Base-by-base conservation (phyloP, 495 filamentous ascomycete genomes). In the Lepraria neglecta region DNA sequence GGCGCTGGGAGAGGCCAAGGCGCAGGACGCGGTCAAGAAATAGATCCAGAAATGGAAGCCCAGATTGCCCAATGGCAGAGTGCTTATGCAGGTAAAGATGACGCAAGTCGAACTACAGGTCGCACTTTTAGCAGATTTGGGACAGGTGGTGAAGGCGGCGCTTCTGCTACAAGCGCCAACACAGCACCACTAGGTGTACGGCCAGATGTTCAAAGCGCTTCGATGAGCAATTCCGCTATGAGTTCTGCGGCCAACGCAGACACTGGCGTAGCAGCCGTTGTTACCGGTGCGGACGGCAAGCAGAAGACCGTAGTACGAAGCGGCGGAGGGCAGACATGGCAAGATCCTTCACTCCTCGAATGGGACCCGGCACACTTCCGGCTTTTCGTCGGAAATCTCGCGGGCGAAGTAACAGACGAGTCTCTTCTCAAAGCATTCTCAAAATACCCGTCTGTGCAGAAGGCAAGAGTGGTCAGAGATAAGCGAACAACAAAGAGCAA, bases 401-500 rank as follows among this genome's bases (percentile, higher is more conserved):
- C 94, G n/a, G 94, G 94, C 59, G 94, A 98, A 76, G 94, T 96
- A 12, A 97, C 95, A 6, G 95, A 98, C 72, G 94, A 98, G 43
- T 92, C 90, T 3, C 75, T 98, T 11, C 77, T 92, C 67, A 97
- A 98, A 74, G 94, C 94, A 1, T 98, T 98, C 68, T 77, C 88
- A 1, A 85, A 86, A 59, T 98, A 95, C 78, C 79, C 84, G 19
- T 92, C 89, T 7, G 83, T 97, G 31, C 85, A 90, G 66, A 96
- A 96, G 73, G 92, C 92, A 11, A 86, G 92, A 11, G 95, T 98
- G n/a, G 84, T 98, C 59, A 81, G 94, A 40, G 95, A 98, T 75
- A 97, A 97, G 76, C 83, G 89, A 21, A 95, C 92, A 4, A 92
- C 87, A 56, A 97, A 98, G 78, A 91, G 87, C 67, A 94, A 92